phyloP scores from a whole-genome alignment of 257 asterid genomes.

The Jaltomata sinuosa region DNA sequence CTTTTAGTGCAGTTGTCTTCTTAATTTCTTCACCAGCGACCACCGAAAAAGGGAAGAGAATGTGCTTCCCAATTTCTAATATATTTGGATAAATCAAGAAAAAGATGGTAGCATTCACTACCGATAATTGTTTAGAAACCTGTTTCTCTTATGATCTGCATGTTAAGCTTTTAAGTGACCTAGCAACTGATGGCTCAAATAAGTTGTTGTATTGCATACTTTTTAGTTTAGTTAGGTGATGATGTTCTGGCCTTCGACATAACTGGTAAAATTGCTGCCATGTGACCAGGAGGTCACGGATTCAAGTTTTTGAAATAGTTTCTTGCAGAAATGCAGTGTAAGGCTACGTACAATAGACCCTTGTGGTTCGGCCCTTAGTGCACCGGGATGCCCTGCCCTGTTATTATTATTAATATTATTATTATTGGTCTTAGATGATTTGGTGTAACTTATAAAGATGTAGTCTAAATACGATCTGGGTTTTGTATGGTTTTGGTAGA shows the following conservation, averaged over 20 bases:
- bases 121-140: not conserved
- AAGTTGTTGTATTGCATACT: not conserved
- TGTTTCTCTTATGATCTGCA: not conserved
- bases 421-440: not conserved
- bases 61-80: not conserved
- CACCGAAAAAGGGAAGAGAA: not conserved
- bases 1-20: conserved; percentile 11
- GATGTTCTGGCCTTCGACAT: conserved; percentile 5
- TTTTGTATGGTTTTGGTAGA: not conserved
- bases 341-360: too few species aligned
- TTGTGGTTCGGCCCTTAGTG: too few species aligned
- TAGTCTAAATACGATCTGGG: not conserved
- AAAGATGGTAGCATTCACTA: not conserved
- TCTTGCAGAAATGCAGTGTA: too few species aligned
- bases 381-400: too few species aligned
- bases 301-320: too few species aligned
- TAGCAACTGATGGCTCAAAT: not conserved
- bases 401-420: not conserved
- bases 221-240: not conserved
- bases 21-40: not conserved
- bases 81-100: not conserved
- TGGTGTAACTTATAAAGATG: not conserved
- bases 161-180: not conserved
- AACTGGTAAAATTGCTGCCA: too few species aligned
- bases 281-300: too few species aligned